A percentile compares a stretch with the other conserved stretches of the same genome.
Conservation (phyloP, 352 stramenopile genomes). For the Pythium apleroticum region DNA sequence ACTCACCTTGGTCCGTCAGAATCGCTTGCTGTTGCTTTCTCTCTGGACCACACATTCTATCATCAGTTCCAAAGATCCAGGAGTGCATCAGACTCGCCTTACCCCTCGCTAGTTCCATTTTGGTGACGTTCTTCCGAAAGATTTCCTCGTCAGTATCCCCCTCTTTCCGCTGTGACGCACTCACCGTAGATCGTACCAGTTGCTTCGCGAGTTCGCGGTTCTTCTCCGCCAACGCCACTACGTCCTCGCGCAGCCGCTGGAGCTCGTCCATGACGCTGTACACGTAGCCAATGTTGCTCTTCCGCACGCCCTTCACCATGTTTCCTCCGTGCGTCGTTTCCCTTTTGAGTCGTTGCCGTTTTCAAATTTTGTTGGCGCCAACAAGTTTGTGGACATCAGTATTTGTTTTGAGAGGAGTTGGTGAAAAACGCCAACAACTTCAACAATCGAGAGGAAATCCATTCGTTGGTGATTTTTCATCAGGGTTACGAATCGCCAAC, state of each 20-base stretch:
- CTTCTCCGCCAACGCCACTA: constrained; percentile 42
- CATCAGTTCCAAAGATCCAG: not conserved
- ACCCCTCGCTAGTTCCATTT: constrained; percentile 57
- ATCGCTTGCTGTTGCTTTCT: constrained; percentile 15
- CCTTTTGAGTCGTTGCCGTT: constrained; percentile 2
- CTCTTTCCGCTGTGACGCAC: not conserved
- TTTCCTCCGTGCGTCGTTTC: not conserved
- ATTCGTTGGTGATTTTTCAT: not conserved
- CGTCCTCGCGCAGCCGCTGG: constrained; percentile 49
- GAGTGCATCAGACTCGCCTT: not conserved
- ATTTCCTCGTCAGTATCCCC: not conserved
- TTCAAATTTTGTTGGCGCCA: constrained; percentile 10
- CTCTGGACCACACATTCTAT: not conserved
- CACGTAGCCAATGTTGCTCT: constrained; percentile 42
- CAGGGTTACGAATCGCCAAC: not conserved
- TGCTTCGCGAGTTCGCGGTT: constrained; percentile 68
- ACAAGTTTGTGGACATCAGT: not conserved
- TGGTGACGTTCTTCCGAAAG: constrained; percentile 45
- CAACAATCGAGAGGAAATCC: constrained; percentile 12
- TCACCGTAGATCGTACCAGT: constrained; percentile 34
- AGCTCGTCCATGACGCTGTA: constrained; percentile 69
- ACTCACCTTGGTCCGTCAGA: constrained; percentile 16
- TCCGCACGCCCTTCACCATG: constrained; percentile 28
- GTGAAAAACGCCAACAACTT: constrained; percentile 17
- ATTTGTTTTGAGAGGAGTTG: constrained; percentile 23